Evolutionary conservation across 768 basidiomycete genomes (phyloP).

Genomic region (Tylopilus balloui): DNA sequence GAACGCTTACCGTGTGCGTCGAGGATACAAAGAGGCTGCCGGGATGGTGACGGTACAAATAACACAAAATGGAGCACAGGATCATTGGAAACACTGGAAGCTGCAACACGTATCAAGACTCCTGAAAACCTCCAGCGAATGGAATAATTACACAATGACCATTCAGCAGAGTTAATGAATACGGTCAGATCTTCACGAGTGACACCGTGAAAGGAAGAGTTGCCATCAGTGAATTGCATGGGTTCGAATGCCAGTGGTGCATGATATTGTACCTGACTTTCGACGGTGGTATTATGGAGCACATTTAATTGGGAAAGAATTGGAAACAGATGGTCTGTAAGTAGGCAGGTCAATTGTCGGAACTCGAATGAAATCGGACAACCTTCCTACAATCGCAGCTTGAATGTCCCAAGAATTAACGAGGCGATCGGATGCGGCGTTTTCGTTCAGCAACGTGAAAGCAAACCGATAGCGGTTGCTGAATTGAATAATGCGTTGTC

Average conservation of each 20-base stretch:
- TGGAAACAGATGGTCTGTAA: slow-evolving; percentile 65
- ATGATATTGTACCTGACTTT: slow-evolving; percentile 91
- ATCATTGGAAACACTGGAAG: slow-evolving; percentile 88
- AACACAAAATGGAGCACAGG: slow-evolving; percentile 91
- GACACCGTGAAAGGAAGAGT: slow-evolving; percentile 49
- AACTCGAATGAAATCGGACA: slow-evolving; percentile 7
- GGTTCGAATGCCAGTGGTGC: slow-evolving; percentile 86
- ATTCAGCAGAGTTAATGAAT: slow-evolving; percentile 94
- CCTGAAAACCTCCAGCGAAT: slow-evolving; percentile 10
- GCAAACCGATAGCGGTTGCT: slow-evolving; percentile 78
- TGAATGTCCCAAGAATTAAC: slow-evolving; percentile 72
- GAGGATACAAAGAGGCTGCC: slow-evolving; percentile 66
- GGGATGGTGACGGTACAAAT: slow-evolving; percentile 73
- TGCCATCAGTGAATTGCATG: slow-evolving; percentile 27
- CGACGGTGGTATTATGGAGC: slow-evolving; percentile 88
- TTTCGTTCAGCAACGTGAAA: slow-evolving; percentile 92
- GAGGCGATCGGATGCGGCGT: slow-evolving; percentile 60
- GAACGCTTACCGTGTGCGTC: slow-evolving; percentile 43
- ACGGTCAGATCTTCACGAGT: slow-evolving; percentile 82
- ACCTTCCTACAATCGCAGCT: slow-evolving; percentile 58
- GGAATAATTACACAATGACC: slow-evolving; percentile 71
- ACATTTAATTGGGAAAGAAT: slow-evolving; percentile 52
- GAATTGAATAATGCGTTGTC: slow-evolving; percentile 64
- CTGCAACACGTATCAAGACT: slow-evolving; percentile 37
- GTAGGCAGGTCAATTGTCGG: slow-evolving; percentile 14